Evolutionary conservation across 2,329 filamentous ascomycete genomes (phyloP).

Genomic region (Chrysoporthe puriensis): DNA sequence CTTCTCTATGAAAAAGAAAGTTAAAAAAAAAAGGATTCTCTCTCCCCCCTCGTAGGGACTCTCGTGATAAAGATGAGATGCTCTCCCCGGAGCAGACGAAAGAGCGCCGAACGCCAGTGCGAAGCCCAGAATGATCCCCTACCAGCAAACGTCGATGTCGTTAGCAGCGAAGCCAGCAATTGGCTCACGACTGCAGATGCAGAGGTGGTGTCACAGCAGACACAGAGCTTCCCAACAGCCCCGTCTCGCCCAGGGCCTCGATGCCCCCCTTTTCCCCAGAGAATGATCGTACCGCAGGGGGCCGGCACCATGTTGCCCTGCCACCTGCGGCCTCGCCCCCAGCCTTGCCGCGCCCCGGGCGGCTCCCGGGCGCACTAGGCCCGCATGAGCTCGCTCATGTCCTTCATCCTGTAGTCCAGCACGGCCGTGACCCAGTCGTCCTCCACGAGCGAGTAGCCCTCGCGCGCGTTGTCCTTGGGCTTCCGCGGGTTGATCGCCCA

Average conservation of each 20-base stretch:
- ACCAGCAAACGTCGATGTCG: neutral
- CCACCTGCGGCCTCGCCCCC: neutral
- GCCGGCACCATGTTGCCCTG: no score
- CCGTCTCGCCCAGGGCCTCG: neutral
- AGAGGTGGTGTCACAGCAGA: neutral
- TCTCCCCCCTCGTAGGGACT: neutral
- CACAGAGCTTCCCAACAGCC: neutral
- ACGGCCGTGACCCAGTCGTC: constrained; percentile 68
- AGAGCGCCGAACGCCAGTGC: neutral
- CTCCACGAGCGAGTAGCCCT: constrained; percentile 64
- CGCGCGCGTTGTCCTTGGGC: constrained; percentile 57
- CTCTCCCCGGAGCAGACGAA: constrained; percentile 9
- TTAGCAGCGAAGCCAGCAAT: neutral
- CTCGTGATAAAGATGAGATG: neutral
- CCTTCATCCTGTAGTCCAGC: constrained; percentile 65
- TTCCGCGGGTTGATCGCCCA: constrained; percentile 73
- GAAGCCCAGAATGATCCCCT: neutral
- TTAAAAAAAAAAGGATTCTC: no score
- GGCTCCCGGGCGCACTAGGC: constrained; percentile 24
- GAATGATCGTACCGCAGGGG: no score
- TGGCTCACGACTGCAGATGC: neutral
- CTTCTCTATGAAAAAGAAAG: neutral
- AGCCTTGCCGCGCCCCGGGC: constrained; percentile 4
- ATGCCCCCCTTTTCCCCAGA: neutral
- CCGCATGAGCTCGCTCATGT: constrained; percentile 60